Percentiles rank a stretch among this genome's conserved stretches.
Evolutionary conservation across 2,329 filamentous ascomycete species (phyloP).

Genomic region (Peltaster fructicola): DNA sequence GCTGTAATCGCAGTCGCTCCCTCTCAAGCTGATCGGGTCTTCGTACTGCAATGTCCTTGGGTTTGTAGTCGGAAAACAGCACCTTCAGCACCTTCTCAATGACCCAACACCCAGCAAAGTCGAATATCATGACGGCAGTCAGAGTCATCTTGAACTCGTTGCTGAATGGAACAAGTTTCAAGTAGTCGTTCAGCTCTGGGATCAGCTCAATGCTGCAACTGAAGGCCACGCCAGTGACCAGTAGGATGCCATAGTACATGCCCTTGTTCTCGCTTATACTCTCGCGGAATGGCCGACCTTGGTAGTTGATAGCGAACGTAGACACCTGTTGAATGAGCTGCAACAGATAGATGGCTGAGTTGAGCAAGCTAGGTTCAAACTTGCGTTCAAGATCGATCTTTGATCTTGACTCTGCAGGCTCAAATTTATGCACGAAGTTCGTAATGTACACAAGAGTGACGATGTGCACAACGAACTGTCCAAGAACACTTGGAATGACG

Average conservation of each 20-base stretch:
- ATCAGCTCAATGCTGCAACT: conserved; percentile 88
- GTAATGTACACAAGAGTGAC: conserved; percentile 87
- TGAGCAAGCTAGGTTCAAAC: conserved; percentile 82
- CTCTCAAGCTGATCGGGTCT: conserved; percentile 70
- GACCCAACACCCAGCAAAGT: conserved; percentile 72
- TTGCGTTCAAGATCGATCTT: conserved; percentile 85
- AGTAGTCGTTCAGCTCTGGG: conserved; percentile 83
- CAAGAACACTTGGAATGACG: conserved; percentile 93
- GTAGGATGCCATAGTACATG: conserved; percentile 95
- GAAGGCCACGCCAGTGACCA: conserved; percentile 80
- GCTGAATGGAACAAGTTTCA: conserved; percentile 81
- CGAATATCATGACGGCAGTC: conserved; percentile 67
- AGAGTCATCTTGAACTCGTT: conserved; percentile 78
- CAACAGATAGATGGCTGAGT: conserved; percentile 90
- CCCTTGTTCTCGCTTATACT: conserved; percentile 86
- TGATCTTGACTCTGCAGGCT: conserved; percentile 39
- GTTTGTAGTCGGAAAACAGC: conserved; percentile 76
- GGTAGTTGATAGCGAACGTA: conserved; percentile 98
- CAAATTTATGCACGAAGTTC: conserved; percentile 66
- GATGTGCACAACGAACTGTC: conserved; percentile 93
- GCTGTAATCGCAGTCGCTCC: conserved; percentile 51
- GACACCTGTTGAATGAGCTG: conserved; percentile 98
- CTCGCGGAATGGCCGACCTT: conserved; percentile 93
- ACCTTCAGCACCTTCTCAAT: conserved; percentile 76
- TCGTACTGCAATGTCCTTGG: conserved; percentile 81